These are phyloP conservation scores for Saturnispora zaruensis DNA, from an alignment of 805 yeast genomes.

Conservation along the genomic window DNA sequence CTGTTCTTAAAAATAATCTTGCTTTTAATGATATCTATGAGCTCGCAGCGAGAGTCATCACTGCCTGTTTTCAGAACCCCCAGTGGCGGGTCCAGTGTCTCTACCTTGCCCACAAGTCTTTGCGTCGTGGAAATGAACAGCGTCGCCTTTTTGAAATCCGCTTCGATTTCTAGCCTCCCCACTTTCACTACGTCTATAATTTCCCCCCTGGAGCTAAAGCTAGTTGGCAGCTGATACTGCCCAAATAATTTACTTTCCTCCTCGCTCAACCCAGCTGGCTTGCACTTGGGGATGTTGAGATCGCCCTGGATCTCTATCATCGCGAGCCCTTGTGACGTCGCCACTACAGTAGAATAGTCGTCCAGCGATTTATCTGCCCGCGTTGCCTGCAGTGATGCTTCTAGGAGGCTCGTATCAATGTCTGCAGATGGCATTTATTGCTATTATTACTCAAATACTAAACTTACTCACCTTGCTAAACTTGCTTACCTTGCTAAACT, in stretches of 20 bases:
- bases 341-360: neutral
- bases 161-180: constrained; percentile 41
- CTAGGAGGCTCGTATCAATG: neutral
- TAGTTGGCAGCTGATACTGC: constrained; percentile 19
- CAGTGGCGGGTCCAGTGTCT: constrained; percentile 53
- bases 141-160: constrained; percentile 40
- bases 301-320: constrained; percentile 71
- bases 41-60: constrained; percentile 28
- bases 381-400: neutral
- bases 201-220: constrained; percentile 3
- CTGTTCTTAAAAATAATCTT: constrained; percentile 58
- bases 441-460: neutral
- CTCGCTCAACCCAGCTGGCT: constrained; percentile 27
- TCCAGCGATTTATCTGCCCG: neutral
- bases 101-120: constrained; percentile 54
- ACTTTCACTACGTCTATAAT: constrained; percentile 33
- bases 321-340: constrained; percentile 50
- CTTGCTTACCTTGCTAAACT: no score
- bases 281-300: constrained; percentile 38
- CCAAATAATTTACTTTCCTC: constrained; percentile 32
- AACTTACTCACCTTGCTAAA: neutral
- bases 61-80: constrained; percentile 42
- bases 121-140: constrained; percentile 63
- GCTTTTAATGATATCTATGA: constrained; percentile 50
- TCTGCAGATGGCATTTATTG: neutral